Percentiles rank a stretch among this genome's conserved stretches.
Conservation (phyloP, 768 basidiomycete genomes). For the Austroboletus festivus region DNA sequence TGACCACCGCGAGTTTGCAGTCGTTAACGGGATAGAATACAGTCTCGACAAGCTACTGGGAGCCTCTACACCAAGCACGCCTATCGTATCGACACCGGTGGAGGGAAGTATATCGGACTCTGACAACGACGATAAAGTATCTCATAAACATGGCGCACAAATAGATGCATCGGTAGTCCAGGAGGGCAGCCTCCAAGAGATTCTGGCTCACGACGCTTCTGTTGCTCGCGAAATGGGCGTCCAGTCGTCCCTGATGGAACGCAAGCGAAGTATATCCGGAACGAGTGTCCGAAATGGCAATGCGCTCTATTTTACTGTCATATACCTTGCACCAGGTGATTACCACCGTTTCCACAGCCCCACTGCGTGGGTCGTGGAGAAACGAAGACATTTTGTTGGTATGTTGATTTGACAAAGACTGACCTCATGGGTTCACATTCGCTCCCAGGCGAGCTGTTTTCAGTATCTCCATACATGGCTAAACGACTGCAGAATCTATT, state of each 20-base stretch:
- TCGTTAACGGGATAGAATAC: conserved; percentile 96
- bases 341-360: conserved; percentile 98
- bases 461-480: conserved; percentile 94
- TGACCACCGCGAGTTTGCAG: conserved; percentile 87
- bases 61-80: conserved; percentile 36
- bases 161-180: conserved; percentile 75
- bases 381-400: conserved; percentile 91
- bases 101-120: conserved; percentile 17
- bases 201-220: conserved; percentile 60
- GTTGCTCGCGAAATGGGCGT: conserved; percentile 75
- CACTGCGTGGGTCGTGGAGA: conserved; percentile 96
- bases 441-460: conserved; percentile 88
- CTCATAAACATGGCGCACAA: conserved; percentile 60
- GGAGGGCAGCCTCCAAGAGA: conserved; percentile 50
- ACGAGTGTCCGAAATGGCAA: conserved; percentile 68
- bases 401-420: no score
- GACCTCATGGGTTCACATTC: no score
- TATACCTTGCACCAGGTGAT: conserved; percentile 97
- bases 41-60: conserved; percentile 89
- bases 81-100: conserved; percentile 38
- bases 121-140: conserved; percentile 26
- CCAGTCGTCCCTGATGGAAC: conserved; percentile 34
- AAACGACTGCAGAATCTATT: conserved; percentile 89
- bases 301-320: conserved; percentile 86
- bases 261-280: conserved; percentile 39